Base-by-base conservation (phyloP, 768 basidiomycete species). In the Boletus vermiculosoides region DNA sequence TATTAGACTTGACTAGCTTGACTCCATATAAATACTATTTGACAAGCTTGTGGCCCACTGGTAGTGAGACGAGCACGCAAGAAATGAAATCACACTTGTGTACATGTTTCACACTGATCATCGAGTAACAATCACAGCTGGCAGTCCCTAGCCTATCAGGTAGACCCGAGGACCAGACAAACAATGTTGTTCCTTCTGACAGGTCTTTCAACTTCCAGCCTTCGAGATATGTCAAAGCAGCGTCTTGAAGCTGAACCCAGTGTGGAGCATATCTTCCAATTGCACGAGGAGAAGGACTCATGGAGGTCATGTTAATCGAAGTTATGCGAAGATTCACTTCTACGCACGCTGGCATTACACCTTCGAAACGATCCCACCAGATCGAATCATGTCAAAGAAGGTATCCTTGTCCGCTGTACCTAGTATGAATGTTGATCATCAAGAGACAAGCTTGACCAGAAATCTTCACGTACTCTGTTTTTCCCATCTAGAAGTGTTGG, bases 351-450 rank as follows among this genome's bases (percentile, higher is more conserved):
- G 9, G 31, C 13, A 16, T 47, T 75, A 90, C 50, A 75, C 74
- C 69, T 83, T 92, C 20, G 90, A 88, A 40, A 93, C 91, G 39
- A 91, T 74, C 5, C 87, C 86, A 44, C 91, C 91, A 41, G 88
- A 85, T 55, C 87, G 81, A 64, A 94, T 91, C 80, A 91, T 85
- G 62, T 90, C 83, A 66, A 93, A 83, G 71, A 94, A 94, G 54
- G 84, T 81, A 58, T 90, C 86, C 72, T 86, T 82, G 55, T 83
- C 85, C 20, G 90, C 78, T 4, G 74, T 68, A 55, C 76, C 88
- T 87, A 64, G 11, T 37, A 34, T 41, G 50, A 48, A 42, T 60
- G 31, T 59, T 36, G 61, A 57, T 40, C 33, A 45, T 45, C 16
- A 50, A 22, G n/a, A 42, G 28, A 53, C 37, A 33, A 54, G 45